Percentiles rank a stretch among this genome's conserved stretches.
phyloP scores from a whole-genome alignment of 2,329 filamentous ascomycete genomes.

The Fusarium xyrophilum region DNA sequence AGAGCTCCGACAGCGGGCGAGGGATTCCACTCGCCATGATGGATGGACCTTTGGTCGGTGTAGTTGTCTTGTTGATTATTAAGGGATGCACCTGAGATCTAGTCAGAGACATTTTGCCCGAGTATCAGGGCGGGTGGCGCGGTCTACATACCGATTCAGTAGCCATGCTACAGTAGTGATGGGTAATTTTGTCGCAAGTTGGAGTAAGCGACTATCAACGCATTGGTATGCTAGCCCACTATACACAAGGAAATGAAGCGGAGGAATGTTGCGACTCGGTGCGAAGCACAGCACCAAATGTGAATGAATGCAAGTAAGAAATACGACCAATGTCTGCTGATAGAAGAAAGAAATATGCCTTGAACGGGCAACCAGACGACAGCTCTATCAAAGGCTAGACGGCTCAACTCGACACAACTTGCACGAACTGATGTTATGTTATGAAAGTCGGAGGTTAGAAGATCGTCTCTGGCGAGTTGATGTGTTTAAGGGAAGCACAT shows the following conservation, averaged over 20 bases:
- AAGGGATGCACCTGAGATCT: conserved; percentile 72
- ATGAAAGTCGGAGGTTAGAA: conserved; percentile 37
- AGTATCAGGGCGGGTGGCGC: conserved; percentile 24
- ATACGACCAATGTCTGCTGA: conserved; percentile 34
- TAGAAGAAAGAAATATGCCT: conserved; percentile 38
- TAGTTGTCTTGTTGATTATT: conserved; percentile 75
- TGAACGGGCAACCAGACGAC: conserved; percentile 30
- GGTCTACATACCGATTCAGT: conserved; percentile 49
- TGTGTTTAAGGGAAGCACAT: conserved; percentile 45
- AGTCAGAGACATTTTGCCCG: conserved; percentile 37
- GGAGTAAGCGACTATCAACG: conserved; percentile 43
- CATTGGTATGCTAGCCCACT: conserved; percentile 45
- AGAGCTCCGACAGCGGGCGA: conserved; percentile 87
- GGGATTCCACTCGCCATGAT: conserved; percentile 69
- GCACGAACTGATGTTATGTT: conserved; percentile 38
- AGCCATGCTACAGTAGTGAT: conserved; percentile 45
- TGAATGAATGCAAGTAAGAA: conserved; percentile 39
- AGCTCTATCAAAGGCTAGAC: conserved; percentile 37
- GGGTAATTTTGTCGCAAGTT: conserved; percentile 28
- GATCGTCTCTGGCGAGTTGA: conserved; percentile 39
- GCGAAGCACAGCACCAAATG: conserved; percentile 12
- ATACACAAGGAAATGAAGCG: conserved; percentile 32
- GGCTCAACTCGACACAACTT: conserved; percentile 31
- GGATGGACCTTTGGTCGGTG: conserved; percentile 62
- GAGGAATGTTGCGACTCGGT: conserved; percentile 44